Base-by-base conservation (phyloP, 176 grass and related monocot genomes). In the Carex parvula region DNA sequence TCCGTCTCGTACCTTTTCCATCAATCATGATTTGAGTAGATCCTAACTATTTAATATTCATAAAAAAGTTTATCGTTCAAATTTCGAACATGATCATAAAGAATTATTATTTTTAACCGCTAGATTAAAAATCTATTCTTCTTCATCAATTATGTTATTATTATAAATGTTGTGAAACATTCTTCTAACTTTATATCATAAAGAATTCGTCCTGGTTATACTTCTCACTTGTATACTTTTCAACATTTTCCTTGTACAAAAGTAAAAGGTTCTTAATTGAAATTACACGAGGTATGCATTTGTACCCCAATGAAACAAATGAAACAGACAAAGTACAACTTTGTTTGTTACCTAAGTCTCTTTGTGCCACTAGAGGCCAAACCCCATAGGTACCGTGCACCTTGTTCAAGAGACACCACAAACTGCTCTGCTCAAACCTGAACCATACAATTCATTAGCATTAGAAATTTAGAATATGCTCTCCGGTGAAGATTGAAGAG, bases 321-420 rank as follows among this genome's bases (percentile, higher is more conserved):
- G 65, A 0, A 69, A 69, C 32, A 26, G 65, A 37, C 33, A 69
- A n/a, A n/a, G n/a, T n/a, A n/a, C 65, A 69, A 69, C 65, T 18
- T 58, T 18, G 56, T 39, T 39, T n/a, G n/a, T n/a, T n/a, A 39
- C 37, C 37, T 0, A 39, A 0, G 37, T 39, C 37, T 39, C 5
- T 39, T 6, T 39, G 37, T 6, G 37, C 37, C 37, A 39, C 37
- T 39, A 39, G 37, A 6, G 37, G 37, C 37, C 37, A 6, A 5
- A 39, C 37, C 37, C 37, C 5, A 39, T 39, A 6, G 5, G 37
- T 39, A 39, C 37, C 1, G 16, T 59, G 17, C 17, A 22, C 69
- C 70, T 73, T 73, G 70, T 54, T 54, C 1, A 75, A 75, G 71
- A 53, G 71, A 75, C 15, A 75, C 71, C 71, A 75, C 68, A 71